Conservation (phyloP, 2,329 filamentous ascomycete genomes). For the Verticillium dahliae region DNA sequence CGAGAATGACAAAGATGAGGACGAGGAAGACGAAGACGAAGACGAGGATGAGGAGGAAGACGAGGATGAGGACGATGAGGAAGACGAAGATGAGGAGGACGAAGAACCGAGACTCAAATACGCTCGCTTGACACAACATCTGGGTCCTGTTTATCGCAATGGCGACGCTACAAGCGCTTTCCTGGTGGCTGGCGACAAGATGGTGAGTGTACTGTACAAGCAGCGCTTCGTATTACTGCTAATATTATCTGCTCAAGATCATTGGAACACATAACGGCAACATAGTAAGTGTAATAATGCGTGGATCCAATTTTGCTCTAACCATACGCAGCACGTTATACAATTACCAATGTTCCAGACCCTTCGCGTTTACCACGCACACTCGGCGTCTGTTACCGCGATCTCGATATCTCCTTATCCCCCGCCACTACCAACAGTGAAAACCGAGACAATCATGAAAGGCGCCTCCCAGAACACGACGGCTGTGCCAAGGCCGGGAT, state of each 20-base stretch:
- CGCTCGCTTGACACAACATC: slow-evolving; percentile 72
- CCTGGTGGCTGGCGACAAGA: slow-evolving; percentile 88
- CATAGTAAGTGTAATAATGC: slow-evolving; percentile 57
- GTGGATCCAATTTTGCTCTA: background rate
- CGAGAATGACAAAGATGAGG: slow-evolving; percentile 14
- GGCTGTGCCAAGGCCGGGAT: slow-evolving; percentile 19
- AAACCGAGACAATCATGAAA: slow-evolving; percentile 30
- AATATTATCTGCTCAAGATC: slow-evolving; percentile 47
- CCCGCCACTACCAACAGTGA: slow-evolving; percentile 40
- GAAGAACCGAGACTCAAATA: slow-evolving; percentile 96
- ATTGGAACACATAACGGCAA: slow-evolving; percentile 95
- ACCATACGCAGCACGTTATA: slow-evolving; percentile 63
- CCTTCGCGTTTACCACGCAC: slow-evolving; percentile 82
- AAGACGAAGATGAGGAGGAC: slow-evolving; percentile 77
- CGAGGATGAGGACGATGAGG: slow-evolving; percentile 54
- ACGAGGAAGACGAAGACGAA: slow-evolving; percentile 29
- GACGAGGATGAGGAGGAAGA: slow-evolving; percentile 39
- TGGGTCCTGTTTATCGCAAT: slow-evolving; percentile 81
- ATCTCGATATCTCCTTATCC: slow-evolving; percentile 88
- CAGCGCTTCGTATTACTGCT: slow-evolving; percentile 18
- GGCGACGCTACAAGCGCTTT: slow-evolving; percentile 92
- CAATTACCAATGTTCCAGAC: slow-evolving; percentile 76
- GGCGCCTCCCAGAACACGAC: slow-evolving; percentile 27
- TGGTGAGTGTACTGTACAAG: slow-evolving; percentile 51
- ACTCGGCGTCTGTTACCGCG: slow-evolving; percentile 83